Evolutionary conservation across 805 yeast genomes (phyloP).

Genomic region (Ogataea salicorniae): DNA sequence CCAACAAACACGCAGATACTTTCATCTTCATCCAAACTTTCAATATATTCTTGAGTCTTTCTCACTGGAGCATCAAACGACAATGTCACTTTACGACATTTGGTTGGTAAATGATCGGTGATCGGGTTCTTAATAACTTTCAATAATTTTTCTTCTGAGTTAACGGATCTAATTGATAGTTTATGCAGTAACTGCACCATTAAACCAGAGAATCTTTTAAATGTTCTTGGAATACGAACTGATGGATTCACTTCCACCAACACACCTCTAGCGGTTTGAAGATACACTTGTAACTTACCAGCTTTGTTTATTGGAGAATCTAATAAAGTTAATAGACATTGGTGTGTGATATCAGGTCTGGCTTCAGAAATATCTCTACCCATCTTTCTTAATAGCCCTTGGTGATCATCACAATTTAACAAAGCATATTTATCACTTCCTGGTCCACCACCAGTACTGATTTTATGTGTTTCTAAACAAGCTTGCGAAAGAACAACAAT

Average conservation of each 20-base stretch:
- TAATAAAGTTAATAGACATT: slow-evolving; percentile 85
- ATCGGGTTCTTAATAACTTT: slow-evolving; percentile 96
- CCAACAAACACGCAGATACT: slow-evolving; percentile 98
- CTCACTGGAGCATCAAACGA: slow-evolving; percentile 88
- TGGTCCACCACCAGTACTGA: slow-evolving; percentile 64
- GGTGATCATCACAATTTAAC: slow-evolving; percentile 97
- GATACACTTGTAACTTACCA: slow-evolving; percentile 92
- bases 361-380: slow-evolving; percentile 97
- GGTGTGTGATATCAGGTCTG: slow-evolving; percentile 98
- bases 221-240: slow-evolving; percentile 96
- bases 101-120: slow-evolving; percentile 93
- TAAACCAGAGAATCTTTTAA: slow-evolving; percentile 93
- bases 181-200: slow-evolving; percentile 96
- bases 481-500: slow-evolving; percentile 96
- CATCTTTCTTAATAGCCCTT: slow-evolving; percentile 90
- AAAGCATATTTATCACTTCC: slow-evolving; percentile 90
- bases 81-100: slow-evolving; percentile 88
- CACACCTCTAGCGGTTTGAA: slow-evolving; percentile 92
- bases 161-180: slow-evolving; percentile 87
- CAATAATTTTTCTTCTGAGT: slow-evolving; percentile 88
- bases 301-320: slow-evolving; percentile 99
- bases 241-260: slow-evolving; percentile 93
- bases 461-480: slow-evolving; percentile 89
- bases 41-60: slow-evolving; percentile 84
- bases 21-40: slow-evolving; percentile 76